Evolutionary conservation across 805 yeast species (phyloP).

Genomic region (Metschnikowia santaceciliae): DNA sequence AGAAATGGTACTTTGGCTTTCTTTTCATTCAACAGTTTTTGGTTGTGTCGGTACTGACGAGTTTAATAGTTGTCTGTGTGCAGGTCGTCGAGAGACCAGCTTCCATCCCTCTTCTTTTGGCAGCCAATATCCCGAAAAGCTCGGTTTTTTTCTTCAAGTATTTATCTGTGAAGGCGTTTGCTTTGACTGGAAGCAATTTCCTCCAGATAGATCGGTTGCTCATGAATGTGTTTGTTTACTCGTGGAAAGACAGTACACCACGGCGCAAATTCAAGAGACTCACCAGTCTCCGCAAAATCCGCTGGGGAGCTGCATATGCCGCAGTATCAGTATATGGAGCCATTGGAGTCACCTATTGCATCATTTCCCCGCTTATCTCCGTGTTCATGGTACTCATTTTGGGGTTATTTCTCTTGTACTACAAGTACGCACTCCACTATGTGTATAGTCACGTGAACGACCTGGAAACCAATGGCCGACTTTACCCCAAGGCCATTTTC

Average conservation of each 20-base stretch:
- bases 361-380: conserved; percentile 75
- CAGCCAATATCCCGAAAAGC: conserved; percentile 78
- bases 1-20: conserved; percentile 73
- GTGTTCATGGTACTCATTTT: conserved; percentile 58
- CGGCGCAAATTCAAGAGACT: conserved; percentile 48
- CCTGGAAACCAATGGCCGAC: conserved; percentile 64
- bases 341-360: conserved; percentile 72
- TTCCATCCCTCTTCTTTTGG: conserved; percentile 66
- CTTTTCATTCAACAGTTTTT: conserved; percentile 78
- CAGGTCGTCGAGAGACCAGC: conserved; percentile 66
- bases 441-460: conserved; percentile 48
- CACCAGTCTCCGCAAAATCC: conserved; percentile 41
- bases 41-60: conserved; percentile 81
- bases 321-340: conserved; percentile 72
- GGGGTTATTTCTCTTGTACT: conserved; percentile 52
- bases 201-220: conserved; percentile 55
- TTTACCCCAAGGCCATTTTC: conserved; percentile 70
- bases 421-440: conserved; percentile 63
- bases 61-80: conserved; percentile 60
- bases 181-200: conserved; percentile 70
- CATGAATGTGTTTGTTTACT: conserved; percentile 31
- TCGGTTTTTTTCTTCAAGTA: conserved; percentile 83
- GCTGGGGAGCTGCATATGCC: conserved; percentile 81
- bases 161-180: conserved; percentile 67
- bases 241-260: conserved; percentile 53